Base-by-base conservation (phyloP, 805 yeast species). In the Metschnikowia gruessii region DNA sequence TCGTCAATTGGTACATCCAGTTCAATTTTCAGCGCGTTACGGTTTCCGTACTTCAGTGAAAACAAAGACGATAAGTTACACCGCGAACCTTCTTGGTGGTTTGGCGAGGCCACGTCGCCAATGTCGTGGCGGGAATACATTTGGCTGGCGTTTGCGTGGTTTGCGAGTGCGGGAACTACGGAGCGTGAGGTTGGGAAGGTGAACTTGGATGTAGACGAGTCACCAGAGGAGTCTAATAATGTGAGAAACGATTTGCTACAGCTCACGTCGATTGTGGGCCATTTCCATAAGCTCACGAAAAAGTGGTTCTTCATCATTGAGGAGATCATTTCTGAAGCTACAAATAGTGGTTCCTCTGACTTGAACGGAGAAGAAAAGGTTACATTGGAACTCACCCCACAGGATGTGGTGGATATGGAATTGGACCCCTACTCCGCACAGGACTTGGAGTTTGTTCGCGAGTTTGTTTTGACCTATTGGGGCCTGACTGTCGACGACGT, bases 121-220 rank as follows among this genome's bases (percentile, higher is more conserved):
- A 61, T 73, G 18, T 73, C 85, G 1, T 75, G 86, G 77, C 69
- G 72, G 44, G 83, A 81, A 54, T 68, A 77, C 34, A 68, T 82
- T 1, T 82, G 87, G 86, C 71, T 77, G 44, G 90, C 90, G 0
- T 76, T 86, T 48, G 68, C 85, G 17, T 87, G 94, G 94, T 87
- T 92, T 89, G 95, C 95, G 2, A 77, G 86, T 26, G 92, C 94
- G 1, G 95, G 94, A 8, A 85, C 82, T 15, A 55, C 59, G n/a
- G 46, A 46, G 38, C 52, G 58, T 15, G 44, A 51, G 30, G 55
- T 58, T 17, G 53, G 42, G 37, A 49, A 50, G 15, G 35, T 30
- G 34, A 32, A 35, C 26, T 34, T 45, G 26, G 42, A 38, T 11
- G 37, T 30, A 12, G 47, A 34, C 19, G 53, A 46, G 28, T 46